Evolutionary conservation across 352 stramenopile species (phyloP), one percentile per base, ranked within the genome.

Genomic region (Pythium brassicae): DNA sequence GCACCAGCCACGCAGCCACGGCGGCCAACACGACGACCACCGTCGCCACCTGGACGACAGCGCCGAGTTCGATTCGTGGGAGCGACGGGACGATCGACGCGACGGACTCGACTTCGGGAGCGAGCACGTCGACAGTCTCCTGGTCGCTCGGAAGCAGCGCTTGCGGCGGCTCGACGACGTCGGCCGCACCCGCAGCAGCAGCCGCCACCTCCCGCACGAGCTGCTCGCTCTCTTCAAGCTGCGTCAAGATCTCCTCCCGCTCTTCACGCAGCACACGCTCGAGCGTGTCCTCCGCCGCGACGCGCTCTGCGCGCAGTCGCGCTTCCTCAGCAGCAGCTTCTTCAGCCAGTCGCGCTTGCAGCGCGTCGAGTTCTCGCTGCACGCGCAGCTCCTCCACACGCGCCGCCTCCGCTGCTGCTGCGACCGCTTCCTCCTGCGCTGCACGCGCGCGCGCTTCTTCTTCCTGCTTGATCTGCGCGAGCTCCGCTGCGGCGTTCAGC

Each of bases 1-100:
- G 22, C 27, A 80, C 61, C 11, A 76, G 68, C 55, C 68, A 73
- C 12, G 48, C 65, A 20, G 57, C 47, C 17, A 70, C 7, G 1
- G 48, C n/a, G 8, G 57, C 73, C 22, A 80, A 25, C 14, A 61
- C 32, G 4, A 62, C 10, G 22, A 60, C 56, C n/a, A 17, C 19
- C 1, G 39, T 44, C 0, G 47, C 61, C 26, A 65, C 23, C 11
- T 62, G 40, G 19, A 25, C 44, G 35, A 54, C 14, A 7, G 17
- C 54, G 26, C 26, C 27, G 34, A 59, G 29, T 27, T 60, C 53
- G 15, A 60, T 26, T 10, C 40, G 27, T 20, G 51, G 53, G 8
- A 60, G 55, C 15, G 35, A 26, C 17, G 32, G 32, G 32, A 43
- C 25, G 23, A 34, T 27, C 19, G 42, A 26, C n/a, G 42, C 6